phyloP scores from a whole-genome alignment of 75 land plant species.

The Adiantum capillusveneris region DNA sequence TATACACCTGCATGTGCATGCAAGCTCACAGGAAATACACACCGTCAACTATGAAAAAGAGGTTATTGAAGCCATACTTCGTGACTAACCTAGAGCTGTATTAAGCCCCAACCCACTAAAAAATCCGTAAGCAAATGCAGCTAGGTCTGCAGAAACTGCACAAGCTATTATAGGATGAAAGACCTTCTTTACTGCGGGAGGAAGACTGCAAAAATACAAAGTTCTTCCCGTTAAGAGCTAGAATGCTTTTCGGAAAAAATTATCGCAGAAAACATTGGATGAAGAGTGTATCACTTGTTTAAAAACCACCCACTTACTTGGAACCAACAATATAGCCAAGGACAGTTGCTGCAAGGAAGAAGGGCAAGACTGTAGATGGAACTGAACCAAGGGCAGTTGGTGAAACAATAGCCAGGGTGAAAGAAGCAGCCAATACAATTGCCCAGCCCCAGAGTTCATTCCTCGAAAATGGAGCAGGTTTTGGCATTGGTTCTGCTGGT shows the following conservation, averaged over 20 bases:
- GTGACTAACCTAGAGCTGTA: conserved; percentile 60
- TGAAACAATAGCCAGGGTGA: conserved; percentile 41
- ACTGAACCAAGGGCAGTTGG: conserved; percentile 68
- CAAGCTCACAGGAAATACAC: no score
- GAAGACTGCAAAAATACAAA: conserved; percentile 42
- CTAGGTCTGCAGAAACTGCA: conserved; percentile 75
- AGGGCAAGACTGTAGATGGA: conserved; percentile 77
- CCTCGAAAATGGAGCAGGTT: conserved; percentile 75
- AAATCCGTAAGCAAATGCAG: conserved; percentile 61
- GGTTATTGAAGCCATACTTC: background rate
- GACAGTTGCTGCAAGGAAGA: conserved; percentile 73
- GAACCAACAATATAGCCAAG: conserved; percentile 87
- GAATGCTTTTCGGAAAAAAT: no score
- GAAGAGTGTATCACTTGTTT: no score
- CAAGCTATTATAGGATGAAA: conserved; percentile 92
- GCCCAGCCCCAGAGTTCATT: conserved; percentile 59
- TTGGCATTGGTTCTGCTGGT: conserved; percentile 72
- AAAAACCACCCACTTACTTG: conserved; percentile 42
- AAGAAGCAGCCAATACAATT: conserved; percentile 41
- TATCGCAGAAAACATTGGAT: no score
- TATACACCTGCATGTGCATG: no score
- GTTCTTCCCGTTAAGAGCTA: no score
- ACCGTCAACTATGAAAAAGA: no score
- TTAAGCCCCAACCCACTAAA: conserved; percentile 57
- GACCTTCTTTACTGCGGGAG: conserved; percentile 56